A percentile compares a stretch with the other conserved stretches of the same genome.
These are phyloP conservation scores for Monosporozyma solicola DNA, from an alignment of 805 yeast species.

Conservation along the genomic window DNA sequence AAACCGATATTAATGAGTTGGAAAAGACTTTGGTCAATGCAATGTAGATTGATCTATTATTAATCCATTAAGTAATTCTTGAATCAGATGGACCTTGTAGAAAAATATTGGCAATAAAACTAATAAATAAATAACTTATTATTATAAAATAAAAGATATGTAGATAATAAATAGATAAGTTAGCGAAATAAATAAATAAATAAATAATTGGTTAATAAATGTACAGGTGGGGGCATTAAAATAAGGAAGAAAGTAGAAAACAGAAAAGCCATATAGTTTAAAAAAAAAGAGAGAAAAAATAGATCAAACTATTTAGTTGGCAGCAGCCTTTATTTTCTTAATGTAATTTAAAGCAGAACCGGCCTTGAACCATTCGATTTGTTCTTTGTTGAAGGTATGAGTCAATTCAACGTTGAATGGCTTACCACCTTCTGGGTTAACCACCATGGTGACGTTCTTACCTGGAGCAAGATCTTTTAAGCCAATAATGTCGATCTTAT, in stretches of 20 bases:
- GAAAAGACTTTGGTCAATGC: too few species aligned
- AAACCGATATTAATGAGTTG: too few species aligned
- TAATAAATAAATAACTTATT: not conserved
- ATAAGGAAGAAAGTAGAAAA: not conserved
- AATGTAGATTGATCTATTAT: too few species aligned
- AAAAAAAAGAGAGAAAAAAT: not conserved
- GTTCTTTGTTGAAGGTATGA: slow-evolving; percentile 94
- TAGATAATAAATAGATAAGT: not conserved
- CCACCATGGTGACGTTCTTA: slow-evolving; percentile 73
- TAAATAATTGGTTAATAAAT: not conserved
- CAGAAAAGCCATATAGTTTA: not conserved
- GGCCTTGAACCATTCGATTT: slow-evolving; percentile 97
- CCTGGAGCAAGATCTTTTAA: slow-evolving; percentile 86
- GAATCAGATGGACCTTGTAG: too few species aligned
- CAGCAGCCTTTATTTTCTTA: slow-evolving; percentile 9
- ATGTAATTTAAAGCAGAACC: slow-evolving; percentile 96
- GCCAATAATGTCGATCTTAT: slow-evolving; percentile 81
- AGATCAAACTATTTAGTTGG: not conserved
- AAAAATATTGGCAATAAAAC: not conserved
- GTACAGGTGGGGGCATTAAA: not conserved
- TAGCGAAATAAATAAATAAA: not conserved
- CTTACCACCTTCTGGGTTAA: slow-evolving; percentile 60
- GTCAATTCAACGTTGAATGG: slow-evolving; percentile 87
- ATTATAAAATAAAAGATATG: not conserved
- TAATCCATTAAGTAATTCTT: too few species aligned